Percentiles rank a stretch among this genome's conserved stretches.
These are phyloP conservation scores for Diophrys appendiculata DNA, from an alignment of 73 alveolate genomes.

Conservation along the genomic window DNA sequence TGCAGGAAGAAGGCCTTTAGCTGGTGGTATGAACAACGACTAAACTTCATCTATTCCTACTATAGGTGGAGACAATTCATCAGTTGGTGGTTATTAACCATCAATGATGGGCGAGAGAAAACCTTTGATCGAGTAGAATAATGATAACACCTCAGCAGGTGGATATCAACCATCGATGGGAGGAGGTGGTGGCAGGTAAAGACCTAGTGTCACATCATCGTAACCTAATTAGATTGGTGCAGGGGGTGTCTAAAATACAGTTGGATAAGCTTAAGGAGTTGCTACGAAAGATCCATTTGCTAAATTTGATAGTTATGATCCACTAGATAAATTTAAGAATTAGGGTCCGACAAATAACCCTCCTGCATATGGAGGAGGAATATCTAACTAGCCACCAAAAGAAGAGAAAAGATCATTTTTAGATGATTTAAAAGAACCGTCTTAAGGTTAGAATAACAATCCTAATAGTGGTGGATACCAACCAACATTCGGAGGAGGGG, in stretches of 20 bases:
- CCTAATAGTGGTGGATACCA: not conserved
- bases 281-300: slow-evolving; percentile 14
- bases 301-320: slow-evolving; percentile 12
- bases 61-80: not conserved
- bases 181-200: too few relatives aligned
- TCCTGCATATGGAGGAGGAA: too few relatives aligned
- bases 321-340: slow-evolving; percentile 9
- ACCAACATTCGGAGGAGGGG: not conserved
- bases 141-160: not conserved
- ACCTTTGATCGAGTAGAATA: not conserved
- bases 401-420: not conserved
- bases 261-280: too few relatives aligned
- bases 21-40: not conserved
- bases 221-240: too few relatives aligned
- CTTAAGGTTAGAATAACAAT: not conserved
- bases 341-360: not conserved
- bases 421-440: not conserved
- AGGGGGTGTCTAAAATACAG: too few relatives aligned
- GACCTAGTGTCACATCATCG: too few relatives aligned
- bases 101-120: not conserved
- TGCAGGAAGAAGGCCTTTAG: not conserved
- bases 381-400: not conserved
- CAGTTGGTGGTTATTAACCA: not conserved
- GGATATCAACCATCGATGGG: too few relatives aligned
- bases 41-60: not conserved